Base-by-base conservation (phyloP, 1,284 basidiomycete species). In the Phlebopus sp. region DNA sequence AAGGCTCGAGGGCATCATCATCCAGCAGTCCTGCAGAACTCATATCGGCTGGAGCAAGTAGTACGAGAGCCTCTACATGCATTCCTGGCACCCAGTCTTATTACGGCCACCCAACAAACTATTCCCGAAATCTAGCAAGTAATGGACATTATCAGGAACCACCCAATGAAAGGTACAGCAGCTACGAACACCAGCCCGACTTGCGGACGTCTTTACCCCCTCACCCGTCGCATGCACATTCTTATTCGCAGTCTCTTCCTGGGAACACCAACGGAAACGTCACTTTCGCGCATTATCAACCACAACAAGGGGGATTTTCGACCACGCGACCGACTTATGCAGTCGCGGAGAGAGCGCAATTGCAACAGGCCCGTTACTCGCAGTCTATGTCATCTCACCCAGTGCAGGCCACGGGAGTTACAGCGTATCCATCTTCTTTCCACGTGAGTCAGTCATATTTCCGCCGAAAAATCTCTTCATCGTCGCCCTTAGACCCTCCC, bases 301-400 rank as follows among this genome's bases (percentile, higher is more conserved):
- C 63, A 14, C 67, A 69, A 27, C 67, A 63, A 50, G 66, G 63
- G 17, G 66, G 64, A 4, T 66, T 66, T 31, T 69, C 63, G 10
- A 69, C 67, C 29, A 64, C 63, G 43, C 58, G 62, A 17, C 63
- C 63, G 17, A 66, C 67, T 5, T 63, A 66, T 45, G 47, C 57
- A 0, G 44, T 57, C 29, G 54, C 63, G 41, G 64, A 68, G 6
- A 44, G 42, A 14, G 54, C 53, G 41, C 10, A 51, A 15, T 39
- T 55, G 41, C 59, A 56, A 30, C 61, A 59, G 2, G 25, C 52
- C 40, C 55, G 51, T n/a, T 62, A 58, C 37, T 49, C 55, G 27
- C 51, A 52, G 40, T 37, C 47, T 42, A 32, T 53, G 27, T 36
- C 52, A 15, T 61, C 56, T 9, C 59, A 64, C 23, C 19, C 54